Percentiles rank a stretch among this genome's conserved stretches.
Evolutionary conservation across 2,329 filamentous ascomycete genomes (phyloP).

Genomic region (Talaromyces marneffei): DNA sequence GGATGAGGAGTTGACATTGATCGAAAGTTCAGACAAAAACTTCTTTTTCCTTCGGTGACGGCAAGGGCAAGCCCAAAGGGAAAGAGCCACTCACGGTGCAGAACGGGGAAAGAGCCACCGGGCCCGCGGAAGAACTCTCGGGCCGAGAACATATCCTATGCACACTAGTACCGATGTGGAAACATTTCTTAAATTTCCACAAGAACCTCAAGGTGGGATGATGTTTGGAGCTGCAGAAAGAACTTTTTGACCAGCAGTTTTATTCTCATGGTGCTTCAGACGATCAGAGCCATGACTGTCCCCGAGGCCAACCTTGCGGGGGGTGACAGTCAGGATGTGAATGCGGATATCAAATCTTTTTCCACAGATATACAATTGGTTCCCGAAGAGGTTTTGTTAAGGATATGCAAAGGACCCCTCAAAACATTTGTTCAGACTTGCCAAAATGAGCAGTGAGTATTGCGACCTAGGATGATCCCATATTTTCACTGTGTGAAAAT

Average conservation of each 20-base stretch:
- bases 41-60: slow-evolving; percentile 33
- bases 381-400: slow-evolving; percentile 28
- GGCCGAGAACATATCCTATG: not conserved
- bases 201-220: slow-evolving; percentile 14
- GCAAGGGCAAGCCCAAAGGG: not conserved
- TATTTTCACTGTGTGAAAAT: not conserved
- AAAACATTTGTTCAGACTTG: slow-evolving; percentile 29
- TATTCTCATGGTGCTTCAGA: not conserved
- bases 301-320: slow-evolving; percentile 16
- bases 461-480: not conserved
- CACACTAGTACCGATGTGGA: slow-evolving; percentile 15
- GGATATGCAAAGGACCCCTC: slow-evolving; percentile 32
- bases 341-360: slow-evolving; percentile 20
- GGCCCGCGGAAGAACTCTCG: slow-evolving; percentile 13
- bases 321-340: slow-evolving; percentile 15
- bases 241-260: not conserved
- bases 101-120: slow-evolving; percentile 1
- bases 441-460: slow-evolving; percentile 29
- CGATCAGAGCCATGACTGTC: slow-evolving; percentile 19
- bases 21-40: slow-evolving; percentile 27
- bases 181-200: slow-evolving; percentile 26
- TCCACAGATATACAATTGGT: slow-evolving; percentile 31
- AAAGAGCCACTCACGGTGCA: not conserved
- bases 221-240: not conserved
- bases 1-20: not conserved